Percentiles rank a stretch among this genome's conserved stretches.
phyloP scores from a whole-genome alignment of 345 rosid species.

The Heritiera fomes region DNA sequence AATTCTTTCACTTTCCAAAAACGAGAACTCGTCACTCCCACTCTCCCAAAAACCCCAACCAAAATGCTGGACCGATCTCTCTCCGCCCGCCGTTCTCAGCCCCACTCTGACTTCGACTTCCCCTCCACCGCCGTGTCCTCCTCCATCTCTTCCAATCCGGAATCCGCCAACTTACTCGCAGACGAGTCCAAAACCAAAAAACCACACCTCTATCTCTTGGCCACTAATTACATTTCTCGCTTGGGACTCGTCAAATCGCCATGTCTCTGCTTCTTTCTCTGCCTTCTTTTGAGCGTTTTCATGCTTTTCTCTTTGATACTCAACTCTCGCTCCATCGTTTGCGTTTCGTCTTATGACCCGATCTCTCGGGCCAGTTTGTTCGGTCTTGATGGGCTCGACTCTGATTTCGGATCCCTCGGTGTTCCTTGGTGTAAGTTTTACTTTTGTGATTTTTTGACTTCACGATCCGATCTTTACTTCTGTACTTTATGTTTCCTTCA shows the following conservation, averaged over 20 bases:
- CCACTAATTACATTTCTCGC: slow-evolving; percentile 50
- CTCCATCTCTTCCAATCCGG: slow-evolving; percentile 40
- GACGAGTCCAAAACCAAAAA: slow-evolving; percentile 74
- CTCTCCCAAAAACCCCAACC: slow-evolving; percentile 16
- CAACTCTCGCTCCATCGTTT: slow-evolving; percentile 62
- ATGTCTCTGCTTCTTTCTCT: slow-evolving; percentile 48
- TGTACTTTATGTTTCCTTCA: background rate
- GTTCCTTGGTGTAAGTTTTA: slow-evolving; percentile 98
- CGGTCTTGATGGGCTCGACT: slow-evolving; percentile 74
- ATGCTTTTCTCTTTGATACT: slow-evolving; percentile 34
- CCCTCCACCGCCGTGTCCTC: slow-evolving; percentile 34
- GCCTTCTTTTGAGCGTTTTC: slow-evolving; percentile 22
- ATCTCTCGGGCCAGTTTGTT: slow-evolving; percentile 69
- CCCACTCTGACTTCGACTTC: slow-evolving; percentile 42
- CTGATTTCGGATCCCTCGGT: slow-evolving; percentile 87
- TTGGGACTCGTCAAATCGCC: slow-evolving; percentile 50
- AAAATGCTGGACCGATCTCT: slow-evolving; percentile 57
- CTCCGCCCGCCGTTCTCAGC: slow-evolving; percentile 34
- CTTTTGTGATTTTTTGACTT: background rate
- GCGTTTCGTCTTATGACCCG: slow-evolving; percentile 69
- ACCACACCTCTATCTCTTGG: slow-evolving; percentile 50
- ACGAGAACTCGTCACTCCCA: background rate
- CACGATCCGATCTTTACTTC: slow-evolving; percentile 23
- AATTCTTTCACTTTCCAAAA: background rate
- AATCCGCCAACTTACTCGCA: slow-evolving; percentile 21